Conservation (phyloP, 2,329 filamentous ascomycete species). For the Fusarium papillatum region DNA sequence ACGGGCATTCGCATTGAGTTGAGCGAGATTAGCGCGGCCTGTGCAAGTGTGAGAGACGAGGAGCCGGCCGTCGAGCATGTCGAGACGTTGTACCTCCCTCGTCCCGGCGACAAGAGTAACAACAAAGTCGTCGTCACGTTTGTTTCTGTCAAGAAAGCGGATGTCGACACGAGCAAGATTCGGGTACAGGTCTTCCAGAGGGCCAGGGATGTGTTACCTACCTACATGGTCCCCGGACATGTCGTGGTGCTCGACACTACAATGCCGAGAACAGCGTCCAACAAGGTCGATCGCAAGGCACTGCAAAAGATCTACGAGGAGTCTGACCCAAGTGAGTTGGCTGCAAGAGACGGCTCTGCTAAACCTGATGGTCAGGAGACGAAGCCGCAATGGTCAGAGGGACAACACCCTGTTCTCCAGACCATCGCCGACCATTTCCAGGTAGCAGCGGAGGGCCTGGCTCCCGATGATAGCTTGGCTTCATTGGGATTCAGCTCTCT, state of each 20-base stretch:
- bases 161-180: slow-evolving; percentile 7
- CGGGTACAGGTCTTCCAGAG: slow-evolving; percentile 16
- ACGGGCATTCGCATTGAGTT: slow-evolving; percentile 25
- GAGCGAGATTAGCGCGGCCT: slow-evolving; percentile 30
- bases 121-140: slow-evolving; percentile 28
- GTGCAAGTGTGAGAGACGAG: slow-evolving; percentile 23
- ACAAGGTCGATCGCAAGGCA: slow-evolving; percentile 29
- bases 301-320: slow-evolving; percentile 14
- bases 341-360: background rate
- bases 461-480: slow-evolving; percentile 17
- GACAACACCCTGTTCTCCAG: background rate
- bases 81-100: slow-evolving; percentile 13
- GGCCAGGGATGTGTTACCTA: slow-evolving; percentile 12
- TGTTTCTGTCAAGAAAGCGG: slow-evolving; percentile 18
- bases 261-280: slow-evolving; percentile 25
- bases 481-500: slow-evolving; percentile 27
- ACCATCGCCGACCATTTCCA: slow-evolving; percentile 23
- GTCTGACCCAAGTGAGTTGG: slow-evolving; percentile 4
- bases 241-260: slow-evolving; percentile 28
- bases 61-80: slow-evolving; percentile 17
- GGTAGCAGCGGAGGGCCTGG: background rate
- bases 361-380: background rate
- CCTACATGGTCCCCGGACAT: slow-evolving; percentile 28
- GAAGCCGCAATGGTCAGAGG: background rate
- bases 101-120: background rate